Evolutionary conservation across 2,329 filamentous ascomycete genomes (phyloP), one percentile per base, ranked within the genome.

Genomic region (Xylaria sp.): DNA sequence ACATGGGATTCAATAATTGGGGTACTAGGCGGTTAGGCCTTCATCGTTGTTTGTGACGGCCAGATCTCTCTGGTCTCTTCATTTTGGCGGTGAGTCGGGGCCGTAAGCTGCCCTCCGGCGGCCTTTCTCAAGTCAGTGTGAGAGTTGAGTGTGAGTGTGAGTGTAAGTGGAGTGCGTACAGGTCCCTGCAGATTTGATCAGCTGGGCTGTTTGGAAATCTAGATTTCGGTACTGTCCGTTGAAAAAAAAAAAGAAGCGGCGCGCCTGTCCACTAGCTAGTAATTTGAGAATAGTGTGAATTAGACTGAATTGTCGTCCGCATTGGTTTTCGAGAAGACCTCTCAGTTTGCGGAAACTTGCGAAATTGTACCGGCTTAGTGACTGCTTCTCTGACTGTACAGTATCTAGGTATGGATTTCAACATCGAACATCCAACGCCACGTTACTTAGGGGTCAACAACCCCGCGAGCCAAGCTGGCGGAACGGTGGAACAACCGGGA

Each of bases 151-250:
- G 52, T 54, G 46, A 55, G 28, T 55, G 52, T 54, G 52, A 55
- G 52, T n/a, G 28, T 31, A 23, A 56, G 67, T 66, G 67, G 58
- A 66, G 51, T 23, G 55, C 1, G 41, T n/a, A 39, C 20, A 63
- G 63, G 67, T 59, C 67, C 67, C 67, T 69, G 67, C 67, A 69
- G 63, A 69, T 66, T 64, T 54, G 63, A 43, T 58, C 61, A 62
- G 49, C 51, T 65, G 62, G 49, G n/a, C 23, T 18, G 36, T 23
- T 60, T 20, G 25, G 49, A 31, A 62, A 33, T 63, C 31, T 9
- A 55, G 62, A 59, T 62, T 28, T 23, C 49, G 33, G 33, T n/a
- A 46, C 6, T 46, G 63, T 49, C 33, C 33, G 33, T 3, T 36
- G 33, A 10, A 36, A 52, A 48, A 39, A 46, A 3, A 48, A 39